These are phyloP conservation scores for Phytopythium ostracodes DNA, from an alignment of 352 stramenopile genomes.

Conservation along the genomic window DNA sequence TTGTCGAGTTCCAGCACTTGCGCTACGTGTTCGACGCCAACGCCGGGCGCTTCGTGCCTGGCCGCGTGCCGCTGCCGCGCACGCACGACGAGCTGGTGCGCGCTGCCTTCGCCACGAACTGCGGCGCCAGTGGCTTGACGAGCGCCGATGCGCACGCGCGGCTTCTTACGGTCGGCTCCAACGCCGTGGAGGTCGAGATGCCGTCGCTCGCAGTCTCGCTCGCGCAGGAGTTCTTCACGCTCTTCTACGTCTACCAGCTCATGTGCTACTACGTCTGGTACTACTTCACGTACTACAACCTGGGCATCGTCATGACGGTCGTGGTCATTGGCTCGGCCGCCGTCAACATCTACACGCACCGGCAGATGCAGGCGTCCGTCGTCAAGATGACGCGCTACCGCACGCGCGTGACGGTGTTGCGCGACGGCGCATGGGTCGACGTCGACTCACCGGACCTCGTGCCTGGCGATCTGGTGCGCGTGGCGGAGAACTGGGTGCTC, in stretches of 20 bases:
- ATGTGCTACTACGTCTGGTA: conserved; percentile 45
- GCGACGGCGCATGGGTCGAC: conserved; percentile 24
- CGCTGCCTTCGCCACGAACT: conserved; percentile 4
- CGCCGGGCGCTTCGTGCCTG: conserved; percentile 19
- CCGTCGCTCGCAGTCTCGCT: conserved; percentile 20
- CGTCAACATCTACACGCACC: conserved; percentile 34
- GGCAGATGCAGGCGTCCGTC: conserved; percentile 22
- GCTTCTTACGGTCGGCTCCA: conserved; percentile 14
- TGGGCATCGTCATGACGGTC: conserved; percentile 27
- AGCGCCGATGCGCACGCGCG: conserved; percentile 9
- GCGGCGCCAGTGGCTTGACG: conserved; percentile 3
- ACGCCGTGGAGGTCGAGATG: conserved; percentile 28
- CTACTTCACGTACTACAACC: conserved; percentile 36
- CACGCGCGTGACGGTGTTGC: conserved; percentile 44
- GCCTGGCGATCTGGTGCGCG: conserved; percentile 37
- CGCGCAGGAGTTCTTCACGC: conserved; percentile 21
- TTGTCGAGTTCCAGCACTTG: conserved; percentile 29
- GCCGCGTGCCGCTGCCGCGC: conserved; percentile 14
- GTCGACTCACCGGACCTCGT: conserved; percentile 27
- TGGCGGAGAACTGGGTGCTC: conserved; percentile 33
- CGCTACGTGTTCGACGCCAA: conserved; percentile 28
- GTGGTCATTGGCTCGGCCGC: conserved; percentile 20
- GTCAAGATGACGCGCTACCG: conserved; percentile 33
- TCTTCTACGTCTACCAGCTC: conserved; percentile 34
- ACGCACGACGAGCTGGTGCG: conserved; percentile 16